Base-by-base conservation (phyloP, 1,139 yeast genomes). In the Sugiyamaella castrensis region DNA sequence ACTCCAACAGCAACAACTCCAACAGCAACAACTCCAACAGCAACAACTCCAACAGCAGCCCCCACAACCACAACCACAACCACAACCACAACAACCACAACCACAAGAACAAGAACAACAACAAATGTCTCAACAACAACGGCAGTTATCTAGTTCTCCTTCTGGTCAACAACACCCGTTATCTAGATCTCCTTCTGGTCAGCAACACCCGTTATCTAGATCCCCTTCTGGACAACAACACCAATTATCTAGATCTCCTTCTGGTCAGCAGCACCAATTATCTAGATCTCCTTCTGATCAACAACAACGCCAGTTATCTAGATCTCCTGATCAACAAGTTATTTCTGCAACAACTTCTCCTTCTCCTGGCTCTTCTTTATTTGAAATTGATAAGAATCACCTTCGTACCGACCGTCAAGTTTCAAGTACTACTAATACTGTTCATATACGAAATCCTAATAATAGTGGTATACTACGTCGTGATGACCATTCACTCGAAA, bases 331-430 rank as follows among this genome's bases (percentile, higher is more conserved):
- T 16, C 3, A 5, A 19, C 40, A 47, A 30, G 19, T 43, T 35
- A 37, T 28, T 34, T 47, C 56, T 40, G n/a, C 49, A 31, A 37
- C 45, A 11, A 40, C 54, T 4, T 56, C 62, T 1, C 62, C 63
- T 1, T 60, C 64, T 10, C 64, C 64, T 2, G 57, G 61, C 3
- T 47, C 62, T 2, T 60, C 64, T 2, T 52, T 59, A 35, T 47
- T 60, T 13, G 44, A 57, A 19, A 9, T 12, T 11, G 32, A 16
- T 11, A 26, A 12, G n/a, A 16, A 39, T 28, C 33, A 16, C 26
- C 15, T 11, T 26, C 44, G 26, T 40, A 32, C 37, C 7, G n/a
- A 37, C 26, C 24, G 15, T n/a, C 12, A 26, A n/a, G 7, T 27
- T 11, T 10, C 35, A 8, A 29, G 26, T 29, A n/a, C 27, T 40